Base-by-base conservation (phyloP, 441 rosid species). In the Eruca vesicaria region DNA sequence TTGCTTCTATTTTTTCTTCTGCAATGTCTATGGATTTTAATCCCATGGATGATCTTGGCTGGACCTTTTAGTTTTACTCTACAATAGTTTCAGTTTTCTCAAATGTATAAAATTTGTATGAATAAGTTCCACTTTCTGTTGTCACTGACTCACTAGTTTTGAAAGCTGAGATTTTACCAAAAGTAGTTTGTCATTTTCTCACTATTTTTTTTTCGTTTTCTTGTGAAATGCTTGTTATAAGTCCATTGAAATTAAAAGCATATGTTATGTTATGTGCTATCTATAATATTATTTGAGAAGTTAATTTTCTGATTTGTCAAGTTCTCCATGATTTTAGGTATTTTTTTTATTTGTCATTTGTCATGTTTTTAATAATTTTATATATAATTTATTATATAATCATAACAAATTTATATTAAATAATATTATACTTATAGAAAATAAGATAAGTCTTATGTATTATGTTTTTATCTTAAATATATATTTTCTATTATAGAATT, bases 41-140 rank as follows among this genome's bases (percentile, higher is more conserved):
- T 63, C 85, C 84, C 8, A 76, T 87, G 81, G 89, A 86, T 82
- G 90, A 86, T 72, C 75, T 87, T 77, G 81, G 80, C 59, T 89
- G 91, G 92, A 79, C 82, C 82, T 89, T 89, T 79, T 86, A 86
- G 78, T 66, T 63, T 56, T 57, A 61, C 38, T 16, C 26, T 56
- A 64, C 66, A 43, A 63, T 63, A 23, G 41, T 20, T 56, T 69
- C 18, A 57, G 3, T 57, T 45, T 48, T 52, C 33, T 35, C 68
- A 71, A 77, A 19, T 77, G 72, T 77, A 71, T 35, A 77, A 43
- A 76, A 56, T 58, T 31, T 70, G 53, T 70, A 58, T 18, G 57
- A 71, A 77, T 66, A 71, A 71, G 21, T 59, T 10, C 5, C 35
- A 48, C 48, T 48, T 71, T 67, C 23, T 71, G 62, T 48, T 70